Evolutionary conservation across 371 early-diverging fungal species (phyloP).

Genomic region (Mortierella polycephala): DNA sequence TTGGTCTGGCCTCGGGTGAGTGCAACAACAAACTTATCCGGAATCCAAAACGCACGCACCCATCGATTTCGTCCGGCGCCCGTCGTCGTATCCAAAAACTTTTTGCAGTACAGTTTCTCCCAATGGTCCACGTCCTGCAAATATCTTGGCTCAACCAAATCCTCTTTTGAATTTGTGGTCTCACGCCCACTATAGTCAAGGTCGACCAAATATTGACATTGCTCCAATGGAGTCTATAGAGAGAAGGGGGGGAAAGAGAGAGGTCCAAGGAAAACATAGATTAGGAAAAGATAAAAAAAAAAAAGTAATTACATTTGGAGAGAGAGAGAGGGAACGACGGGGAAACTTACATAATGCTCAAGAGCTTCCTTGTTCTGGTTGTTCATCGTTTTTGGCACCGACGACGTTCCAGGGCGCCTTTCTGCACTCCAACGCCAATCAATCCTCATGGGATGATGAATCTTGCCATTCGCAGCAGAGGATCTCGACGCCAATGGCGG

Average conservation of each 20-base stretch:
- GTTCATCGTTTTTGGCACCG: constrained; percentile 33
- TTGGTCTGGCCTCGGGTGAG: constrained; percentile 47
- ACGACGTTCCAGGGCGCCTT: constrained; percentile 44
- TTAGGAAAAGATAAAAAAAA: not conserved
- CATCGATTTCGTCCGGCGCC: constrained; percentile 47
- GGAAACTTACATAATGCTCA: constrained; percentile 43
- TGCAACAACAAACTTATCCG: constrained; percentile 32
- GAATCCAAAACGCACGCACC: constrained; percentile 53
- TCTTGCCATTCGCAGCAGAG: constrained; percentile 26
- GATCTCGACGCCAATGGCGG: constrained; percentile 11
- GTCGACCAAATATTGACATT: constrained; percentile 49
- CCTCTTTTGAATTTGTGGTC: constrained; percentile 4
- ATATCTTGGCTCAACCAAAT: constrained; percentile 35
- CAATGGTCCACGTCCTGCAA: constrained; percentile 45
- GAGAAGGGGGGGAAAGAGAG: not conserved
- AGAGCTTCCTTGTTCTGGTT: constrained; percentile 51
- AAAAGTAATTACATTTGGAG: no score
- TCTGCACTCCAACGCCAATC: constrained; percentile 54
- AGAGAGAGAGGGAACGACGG: not conserved
- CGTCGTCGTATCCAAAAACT: constrained; percentile 36
- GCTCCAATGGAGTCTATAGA: constrained; percentile 41
- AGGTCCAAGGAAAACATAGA: not conserved
- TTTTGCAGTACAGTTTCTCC: constrained; percentile 47
- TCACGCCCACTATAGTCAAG: constrained; percentile 46
- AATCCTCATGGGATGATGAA: constrained; percentile 17